Conservation (phyloP, 139 green algal genomes). For the Picochlorum costavermella region DNA sequence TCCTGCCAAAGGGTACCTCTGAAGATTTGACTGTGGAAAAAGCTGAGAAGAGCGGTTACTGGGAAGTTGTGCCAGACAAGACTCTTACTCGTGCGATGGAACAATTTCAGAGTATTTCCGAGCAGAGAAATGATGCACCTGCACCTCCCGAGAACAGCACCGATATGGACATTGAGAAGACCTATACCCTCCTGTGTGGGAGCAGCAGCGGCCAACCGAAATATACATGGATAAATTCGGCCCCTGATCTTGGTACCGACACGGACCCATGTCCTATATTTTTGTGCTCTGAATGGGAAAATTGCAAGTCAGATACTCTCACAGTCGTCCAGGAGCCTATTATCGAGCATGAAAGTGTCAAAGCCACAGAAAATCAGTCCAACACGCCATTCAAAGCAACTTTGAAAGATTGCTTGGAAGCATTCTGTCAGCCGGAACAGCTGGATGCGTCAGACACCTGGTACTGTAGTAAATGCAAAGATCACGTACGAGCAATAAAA, state of each 20-base stretch:
- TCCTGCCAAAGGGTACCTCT: not conserved
- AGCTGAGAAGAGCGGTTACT: constrained; percentile 3
- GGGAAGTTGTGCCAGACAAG: not conserved
- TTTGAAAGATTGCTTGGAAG: constrained; percentile 23
- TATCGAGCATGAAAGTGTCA: not conserved
- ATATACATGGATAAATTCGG: not conserved
- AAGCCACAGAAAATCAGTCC: not conserved
- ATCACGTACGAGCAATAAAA: constrained; percentile 69
- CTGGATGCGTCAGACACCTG: constrained; percentile 64
- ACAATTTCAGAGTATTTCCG: not conserved
- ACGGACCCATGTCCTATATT: not conserved
- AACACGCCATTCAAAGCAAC: not conserved
- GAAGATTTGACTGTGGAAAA: not conserved
- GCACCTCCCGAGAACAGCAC: too few species aligned
- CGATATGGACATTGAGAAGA: not conserved
- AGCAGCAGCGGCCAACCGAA: not conserved
- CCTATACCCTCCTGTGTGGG: not conserved
- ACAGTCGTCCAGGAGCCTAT: not conserved
- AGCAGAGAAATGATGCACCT: too few species aligned
- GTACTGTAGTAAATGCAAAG: constrained; percentile 86
- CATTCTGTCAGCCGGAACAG: constrained; percentile 69
- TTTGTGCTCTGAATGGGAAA: not conserved
- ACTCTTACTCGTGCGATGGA: not conserved
- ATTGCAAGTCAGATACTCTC: not conserved
- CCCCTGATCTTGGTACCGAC: not conserved